Base-by-base conservation (phyloP, 345 rosid genomes). In the Bruguiera sexangula region DNA sequence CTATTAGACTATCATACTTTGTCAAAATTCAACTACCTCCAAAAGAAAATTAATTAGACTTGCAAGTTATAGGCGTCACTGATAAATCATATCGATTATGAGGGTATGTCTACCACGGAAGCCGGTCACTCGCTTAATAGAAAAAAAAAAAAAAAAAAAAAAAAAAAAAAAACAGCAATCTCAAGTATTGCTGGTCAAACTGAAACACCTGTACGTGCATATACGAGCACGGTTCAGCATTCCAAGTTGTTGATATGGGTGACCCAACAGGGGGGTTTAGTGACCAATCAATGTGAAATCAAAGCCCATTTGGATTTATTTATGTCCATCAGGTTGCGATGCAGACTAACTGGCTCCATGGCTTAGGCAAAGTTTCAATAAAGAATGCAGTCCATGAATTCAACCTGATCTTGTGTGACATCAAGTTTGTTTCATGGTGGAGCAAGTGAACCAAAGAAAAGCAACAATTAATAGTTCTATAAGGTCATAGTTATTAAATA, bases 371-470 rank as follows among this genome's bases (percentile, higher is more conserved):
- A 27, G 22, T 29, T 48, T 15, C 8, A 13, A 22, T 15, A 20
- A 48, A 43, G 22, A 2, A 54, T 64, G 67, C 36, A 22, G 56
- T 18, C 67, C 16, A 24, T 21, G 46, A 2, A 15, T 31, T n/a
- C 18, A 37, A 63, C 30, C 66, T 10, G 26, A 24, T 21, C 52
- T 62, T 21, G 5, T 3, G 6, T 15, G 16, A 62, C 29, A 43
- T 43, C 50, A 43, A 43, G 50, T 3, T 13, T 0, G 50, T 43
- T 52, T 31, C 29, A 63, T 63, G 66, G n/a, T 63, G 66, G 55
- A 63, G 67, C 67, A 63, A 63, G 67, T 46, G 67, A 22, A 46
- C 67, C 30, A 4, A 30, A 59, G 15, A 2, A 61, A 34, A 5
- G 7, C 3, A 36, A 21, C 18, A 34, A 62, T 21, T 15, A 43